These are phyloP conservation scores for Pseudocohnilembus persalinus DNA, from an alignment of 169 alveolate genomes.

Conservation along the genomic window DNA sequence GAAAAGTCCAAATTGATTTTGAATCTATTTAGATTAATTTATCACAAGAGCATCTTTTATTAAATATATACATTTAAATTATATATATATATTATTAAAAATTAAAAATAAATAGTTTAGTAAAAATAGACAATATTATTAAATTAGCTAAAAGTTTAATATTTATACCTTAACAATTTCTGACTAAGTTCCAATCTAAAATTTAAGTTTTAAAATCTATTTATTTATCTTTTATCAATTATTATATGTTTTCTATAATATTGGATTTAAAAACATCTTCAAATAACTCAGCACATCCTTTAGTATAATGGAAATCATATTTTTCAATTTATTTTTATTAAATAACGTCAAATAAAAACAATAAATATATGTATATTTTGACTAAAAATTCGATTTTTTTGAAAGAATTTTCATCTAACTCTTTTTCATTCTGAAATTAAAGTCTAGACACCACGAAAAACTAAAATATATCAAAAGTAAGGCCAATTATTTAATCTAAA, in stretches of 20 bases:
- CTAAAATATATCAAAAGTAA: no score
- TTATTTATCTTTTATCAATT: background rate
- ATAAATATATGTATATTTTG: no score
- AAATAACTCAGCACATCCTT: background rate
- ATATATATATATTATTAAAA: no score
- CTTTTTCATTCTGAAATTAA: no score
- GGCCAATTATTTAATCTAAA: no score
- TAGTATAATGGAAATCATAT: background rate
- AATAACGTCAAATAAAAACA: background rate
- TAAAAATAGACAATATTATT: background rate
- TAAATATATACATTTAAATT: no score
- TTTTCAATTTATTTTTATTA: background rate
- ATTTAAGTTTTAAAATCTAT: no score
- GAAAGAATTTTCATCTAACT: background rate
- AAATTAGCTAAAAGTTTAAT: background rate
- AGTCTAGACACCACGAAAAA: background rate
- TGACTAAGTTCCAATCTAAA: background rate
- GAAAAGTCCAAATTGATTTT: no score
- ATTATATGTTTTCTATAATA: background rate
- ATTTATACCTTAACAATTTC: background rate
- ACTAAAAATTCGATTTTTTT: no score
- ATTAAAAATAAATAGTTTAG: no score
- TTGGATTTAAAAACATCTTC: background rate
- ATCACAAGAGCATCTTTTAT: no score
- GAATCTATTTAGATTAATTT: no score